A percentile compares a stretch with the other conserved stretches of the same genome.
Evolutionary conservation across 1,284 basidiomycete genomes (phyloP).

Genomic region (Neonothopanus nambi): DNA sequence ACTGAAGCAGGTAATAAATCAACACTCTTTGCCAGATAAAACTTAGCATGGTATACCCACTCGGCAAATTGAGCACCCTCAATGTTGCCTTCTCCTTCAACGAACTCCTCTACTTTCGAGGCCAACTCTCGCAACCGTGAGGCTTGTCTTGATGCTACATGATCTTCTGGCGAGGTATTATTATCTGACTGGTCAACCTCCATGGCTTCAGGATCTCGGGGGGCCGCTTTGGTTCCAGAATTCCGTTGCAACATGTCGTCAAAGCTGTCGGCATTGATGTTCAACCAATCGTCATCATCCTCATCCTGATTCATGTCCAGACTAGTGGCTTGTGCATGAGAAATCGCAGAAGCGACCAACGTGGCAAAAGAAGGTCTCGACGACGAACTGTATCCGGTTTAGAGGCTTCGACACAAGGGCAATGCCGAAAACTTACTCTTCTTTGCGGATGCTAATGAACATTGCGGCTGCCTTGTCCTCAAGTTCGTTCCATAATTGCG

Average conservation of each 20-base stretch:
- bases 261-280: conserved; percentile 62
- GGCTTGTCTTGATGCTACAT: conserved; percentile 62
- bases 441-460: conserved; percentile 62
- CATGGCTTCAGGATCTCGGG: conserved; percentile 37
- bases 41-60: conserved; percentile 56
- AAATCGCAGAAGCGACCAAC: conserved; percentile 66
- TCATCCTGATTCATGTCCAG: conserved; percentile 37
- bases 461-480: conserved; percentile 70
- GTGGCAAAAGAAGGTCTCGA: conserved; percentile 73
- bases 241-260: conserved; percentile 52
- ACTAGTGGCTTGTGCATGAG: conserved; percentile 27
- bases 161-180: conserved; percentile 46
- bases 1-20: conserved; percentile 33
- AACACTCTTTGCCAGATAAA: conserved; percentile 4
- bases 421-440: conserved; percentile 59
- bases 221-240: conserved; percentile 24
- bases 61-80: conserved; percentile 88
- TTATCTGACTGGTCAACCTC: conserved; percentile 40
- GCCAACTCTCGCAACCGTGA: conserved; percentile 74
- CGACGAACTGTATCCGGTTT: conserved; percentile 43
- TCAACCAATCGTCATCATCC: conserved; percentile 76
- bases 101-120: conserved; percentile 81
- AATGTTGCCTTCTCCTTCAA: conserved; percentile 84
- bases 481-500: conserved; percentile 68
- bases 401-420: conserved; percentile 1